phyloP scores from a whole-genome alignment of 352 stramenopile genomes.

The Globisporangium apiculatum region DNA sequence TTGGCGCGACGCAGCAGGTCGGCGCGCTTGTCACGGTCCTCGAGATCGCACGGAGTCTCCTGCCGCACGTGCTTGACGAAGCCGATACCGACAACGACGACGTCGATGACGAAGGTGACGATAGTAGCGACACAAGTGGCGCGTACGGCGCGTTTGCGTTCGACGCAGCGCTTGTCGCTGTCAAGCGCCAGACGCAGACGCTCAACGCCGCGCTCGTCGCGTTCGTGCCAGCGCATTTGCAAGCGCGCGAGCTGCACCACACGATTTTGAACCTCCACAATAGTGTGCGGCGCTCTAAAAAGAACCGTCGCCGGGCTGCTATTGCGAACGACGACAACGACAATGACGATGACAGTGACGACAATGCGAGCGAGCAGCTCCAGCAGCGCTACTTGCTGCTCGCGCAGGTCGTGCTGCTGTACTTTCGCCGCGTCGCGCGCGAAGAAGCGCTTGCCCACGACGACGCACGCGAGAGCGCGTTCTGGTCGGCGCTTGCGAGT shows the following conservation, averaged over 20 bases:
- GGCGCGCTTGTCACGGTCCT: constrained; percentile 50
- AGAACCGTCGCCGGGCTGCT: neutral
- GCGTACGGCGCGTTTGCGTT: constrained; percentile 48
- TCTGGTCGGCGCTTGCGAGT: constrained; percentile 46
- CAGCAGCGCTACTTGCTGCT: constrained; percentile 79
- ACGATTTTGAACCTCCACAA: constrained; percentile 52
- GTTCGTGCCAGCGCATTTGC: constrained; percentile 65
- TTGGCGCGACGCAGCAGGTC: constrained; percentile 53
- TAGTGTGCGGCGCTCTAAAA: neutral
- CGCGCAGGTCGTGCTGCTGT: constrained; percentile 69
- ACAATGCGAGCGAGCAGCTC: constrained; percentile 37
- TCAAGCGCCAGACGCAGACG: constrained; percentile 34
- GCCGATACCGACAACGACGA: constrained; percentile 61
- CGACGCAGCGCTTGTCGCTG: constrained; percentile 21
- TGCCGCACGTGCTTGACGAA: constrained; percentile 62
- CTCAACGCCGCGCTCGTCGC: constrained; percentile 58
- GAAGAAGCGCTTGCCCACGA: constrained; percentile 52
- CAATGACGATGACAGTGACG: constrained; percentile 10
- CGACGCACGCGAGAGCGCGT: constrained; percentile 24
- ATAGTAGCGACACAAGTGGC: constrained; percentile 27
- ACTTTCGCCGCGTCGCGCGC: constrained; percentile 70
- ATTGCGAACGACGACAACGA: constrained; percentile 11
- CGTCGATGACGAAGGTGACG: constrained; percentile 53
- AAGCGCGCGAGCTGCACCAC: constrained; percentile 59
- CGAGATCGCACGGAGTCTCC: constrained; percentile 49